Conservation (phyloP, 805 yeast species). For the Candida mattraensis region DNA sequence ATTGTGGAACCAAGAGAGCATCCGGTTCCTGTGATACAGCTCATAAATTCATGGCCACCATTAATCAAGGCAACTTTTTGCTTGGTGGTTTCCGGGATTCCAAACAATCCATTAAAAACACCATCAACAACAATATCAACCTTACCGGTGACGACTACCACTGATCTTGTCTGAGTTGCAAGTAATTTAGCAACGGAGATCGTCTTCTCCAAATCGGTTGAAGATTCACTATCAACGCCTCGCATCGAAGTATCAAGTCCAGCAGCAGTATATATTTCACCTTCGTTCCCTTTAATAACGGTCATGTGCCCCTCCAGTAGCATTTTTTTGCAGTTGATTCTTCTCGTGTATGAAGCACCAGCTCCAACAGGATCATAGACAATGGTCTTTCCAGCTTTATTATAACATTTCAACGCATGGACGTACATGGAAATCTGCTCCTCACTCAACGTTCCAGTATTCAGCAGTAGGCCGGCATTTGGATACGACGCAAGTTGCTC, state of each 20-base stretch:
- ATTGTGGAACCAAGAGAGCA: conserved; percentile 78
- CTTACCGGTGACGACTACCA: conserved; percentile 73
- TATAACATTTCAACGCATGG: conserved; percentile 59
- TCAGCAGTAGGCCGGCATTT: conserved; percentile 57
- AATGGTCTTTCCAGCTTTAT: conserved; percentile 54
- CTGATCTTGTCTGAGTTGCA: conserved; percentile 50
- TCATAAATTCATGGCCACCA: conserved; percentile 68
- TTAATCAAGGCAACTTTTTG: conserved; percentile 36
- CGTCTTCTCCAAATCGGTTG: conserved; percentile 24
- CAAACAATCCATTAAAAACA: conserved; percentile 19
- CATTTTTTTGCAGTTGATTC: conserved; percentile 44
- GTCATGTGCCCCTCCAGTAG: conserved; percentile 57
- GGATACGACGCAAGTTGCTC: conserved; percentile 61
- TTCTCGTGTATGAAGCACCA: conserved; percentile 71
- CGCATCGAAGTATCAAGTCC: conserved; percentile 51
- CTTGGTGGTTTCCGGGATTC: conserved; percentile 14
- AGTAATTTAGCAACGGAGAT: conserved; percentile 46
- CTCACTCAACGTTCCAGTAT: conserved; percentile 70
- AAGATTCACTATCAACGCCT: conserved; percentile 62
- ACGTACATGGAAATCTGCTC: conserved; percentile 42
- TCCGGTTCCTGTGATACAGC: conserved; percentile 76
- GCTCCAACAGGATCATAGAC: conserved; percentile 93
- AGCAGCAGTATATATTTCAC: conserved; percentile 71
- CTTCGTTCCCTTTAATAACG: conserved; percentile 81
- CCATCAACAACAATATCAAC: conserved; percentile 54